phyloP scores from a whole-genome alignment of 352 stramenopile genomes.

The Globisporangium orthogonon region DNA sequence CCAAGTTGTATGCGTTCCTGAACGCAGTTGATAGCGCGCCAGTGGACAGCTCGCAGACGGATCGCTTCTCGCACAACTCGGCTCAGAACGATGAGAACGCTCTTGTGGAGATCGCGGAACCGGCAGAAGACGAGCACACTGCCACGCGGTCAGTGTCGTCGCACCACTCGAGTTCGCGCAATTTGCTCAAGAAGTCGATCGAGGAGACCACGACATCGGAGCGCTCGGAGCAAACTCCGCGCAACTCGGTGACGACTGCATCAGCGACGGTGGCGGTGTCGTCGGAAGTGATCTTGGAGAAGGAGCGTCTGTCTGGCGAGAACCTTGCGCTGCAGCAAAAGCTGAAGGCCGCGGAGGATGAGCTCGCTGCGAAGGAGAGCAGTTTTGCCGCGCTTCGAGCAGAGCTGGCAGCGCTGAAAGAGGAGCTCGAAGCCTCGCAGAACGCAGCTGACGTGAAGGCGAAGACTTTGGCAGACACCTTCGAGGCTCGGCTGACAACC shows the following conservation, averaged over 20 bases:
- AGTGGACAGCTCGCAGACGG: slow-evolving; percentile 24
- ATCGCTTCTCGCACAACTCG: slow-evolving; percentile 11
- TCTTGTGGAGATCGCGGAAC: neutral
- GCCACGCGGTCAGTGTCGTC: neutral
- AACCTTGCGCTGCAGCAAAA: slow-evolving; percentile 32
- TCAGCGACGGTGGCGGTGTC: slow-evolving; percentile 11
- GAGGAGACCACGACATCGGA: slow-evolving; percentile 11
- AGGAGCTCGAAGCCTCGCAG: slow-evolving; percentile 28
- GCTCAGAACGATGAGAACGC: slow-evolving; percentile 14
- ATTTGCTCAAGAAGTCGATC: slow-evolving; percentile 4
- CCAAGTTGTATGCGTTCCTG: slow-evolving; percentile 53
- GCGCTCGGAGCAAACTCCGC: slow-evolving; percentile 5
- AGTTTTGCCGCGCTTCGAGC: slow-evolving; percentile 16
- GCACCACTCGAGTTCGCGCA: slow-evolving; percentile 7
- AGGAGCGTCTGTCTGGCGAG: slow-evolving; percentile 30
- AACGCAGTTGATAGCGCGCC: slow-evolving; percentile 30
- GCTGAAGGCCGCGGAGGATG: slow-evolving; percentile 19
- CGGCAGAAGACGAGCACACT: neutral
- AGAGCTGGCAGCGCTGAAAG: slow-evolving; percentile 19
- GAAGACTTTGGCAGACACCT: slow-evolving; percentile 15
- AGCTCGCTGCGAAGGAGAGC: slow-evolving; percentile 25
- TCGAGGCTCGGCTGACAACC: slow-evolving; percentile 19
- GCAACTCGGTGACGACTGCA: slow-evolving; percentile 7
- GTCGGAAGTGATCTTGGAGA: slow-evolving; percentile 29
- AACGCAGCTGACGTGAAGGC: slow-evolving; percentile 21